These are phyloP conservation scores for Calocybe indica DNA, from an alignment of 768 basidiomycete genomes.

Conservation along the genomic window DNA sequence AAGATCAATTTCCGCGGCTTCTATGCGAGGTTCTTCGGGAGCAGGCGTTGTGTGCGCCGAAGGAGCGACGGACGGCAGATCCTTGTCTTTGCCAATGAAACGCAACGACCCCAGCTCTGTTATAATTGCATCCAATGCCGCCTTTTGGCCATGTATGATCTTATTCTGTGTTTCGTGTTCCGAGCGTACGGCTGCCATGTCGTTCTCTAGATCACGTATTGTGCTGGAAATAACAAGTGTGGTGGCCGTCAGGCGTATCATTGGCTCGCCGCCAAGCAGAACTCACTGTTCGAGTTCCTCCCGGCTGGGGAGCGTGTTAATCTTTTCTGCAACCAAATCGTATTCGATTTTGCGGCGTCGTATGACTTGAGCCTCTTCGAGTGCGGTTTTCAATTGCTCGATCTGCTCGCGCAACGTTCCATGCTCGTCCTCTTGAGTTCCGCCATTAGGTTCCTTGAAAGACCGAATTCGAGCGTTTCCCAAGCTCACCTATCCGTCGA, in stretches of 20 bases:
- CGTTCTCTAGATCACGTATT: slow-evolving; percentile 66
- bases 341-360: slow-evolving; percentile 82
- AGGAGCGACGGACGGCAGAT: slow-evolving; percentile 35
- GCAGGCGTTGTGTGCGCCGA: slow-evolving; percentile 47
- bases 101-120: slow-evolving; percentile 55
- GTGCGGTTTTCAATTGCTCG: slow-evolving; percentile 64
- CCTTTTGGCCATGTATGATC: slow-evolving; percentile 61
- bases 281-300: slow-evolving; percentile 75
- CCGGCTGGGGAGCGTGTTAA: slow-evolving; percentile 70
- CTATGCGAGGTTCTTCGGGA: slow-evolving; percentile 23
- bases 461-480: not conserved
- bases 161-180: slow-evolving; percentile 74
- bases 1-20: slow-evolving; percentile 11
- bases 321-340: slow-evolving; percentile 77
- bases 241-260: not conserved
- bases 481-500: slow-evolving; percentile 60
- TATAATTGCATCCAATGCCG: slow-evolving; percentile 61
- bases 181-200: slow-evolving; percentile 66
- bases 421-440: slow-evolving; percentile 54
- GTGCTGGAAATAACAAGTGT: slow-evolving; percentile 34
- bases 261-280: not conserved
- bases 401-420: slow-evolving; percentile 63
- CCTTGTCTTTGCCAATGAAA: slow-evolving; percentile 64
- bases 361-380: slow-evolving; percentile 75
- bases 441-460: slow-evolving; percentile 5